A percentile compares a stretch with the other conserved stretches of the same genome.
Evolutionary conservation across 805 yeast genomes (phyloP).

Genomic region (Lachancea lanzarotensis): DNA sequence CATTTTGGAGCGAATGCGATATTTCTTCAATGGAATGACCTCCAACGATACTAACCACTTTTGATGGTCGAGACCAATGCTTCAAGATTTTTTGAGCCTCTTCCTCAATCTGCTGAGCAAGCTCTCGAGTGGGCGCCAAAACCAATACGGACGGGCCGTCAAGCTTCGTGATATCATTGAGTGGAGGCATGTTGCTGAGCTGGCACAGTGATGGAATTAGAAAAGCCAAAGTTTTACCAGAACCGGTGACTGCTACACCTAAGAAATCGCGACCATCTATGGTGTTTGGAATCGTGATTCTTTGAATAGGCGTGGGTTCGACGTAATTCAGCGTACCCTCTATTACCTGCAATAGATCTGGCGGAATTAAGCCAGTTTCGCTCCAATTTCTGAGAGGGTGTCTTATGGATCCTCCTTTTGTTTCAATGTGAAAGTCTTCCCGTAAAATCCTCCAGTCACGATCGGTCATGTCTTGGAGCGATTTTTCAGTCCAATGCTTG

Average conservation of each 20-base stretch:
- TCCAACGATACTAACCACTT: slow-evolving; percentile 69
- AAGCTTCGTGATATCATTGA: slow-evolving; percentile 39
- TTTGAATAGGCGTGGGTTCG: slow-evolving; percentile 85
- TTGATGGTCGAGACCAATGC: slow-evolving; percentile 34
- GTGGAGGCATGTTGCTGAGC: slow-evolving; percentile 40
- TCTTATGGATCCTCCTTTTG: slow-evolving; percentile 38
- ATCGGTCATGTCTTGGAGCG: slow-evolving; percentile 54
- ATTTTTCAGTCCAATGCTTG: slow-evolving; percentile 62
- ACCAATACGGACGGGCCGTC: slow-evolving; percentile 73
- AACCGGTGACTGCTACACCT: slow-evolving; percentile 95
- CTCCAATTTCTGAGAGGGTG: slow-evolving; percentile 72
- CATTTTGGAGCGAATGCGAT: slow-evolving; percentile 46
- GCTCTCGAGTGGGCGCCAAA: slow-evolving; percentile 88
- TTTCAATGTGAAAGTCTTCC: slow-evolving; percentile 66
- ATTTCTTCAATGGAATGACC: slow-evolving; percentile 83
- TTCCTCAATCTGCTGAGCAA: slow-evolving; percentile 76
- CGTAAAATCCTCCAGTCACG: slow-evolving; percentile 87
- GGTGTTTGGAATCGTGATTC: slow-evolving; percentile 73
- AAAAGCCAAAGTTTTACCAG: slow-evolving; percentile 88
- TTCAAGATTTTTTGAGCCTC: slow-evolving; percentile 53
- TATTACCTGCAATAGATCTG: slow-evolving; percentile 35
- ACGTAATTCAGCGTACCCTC: slow-evolving; percentile 38
- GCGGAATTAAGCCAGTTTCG: slow-evolving; percentile 48
- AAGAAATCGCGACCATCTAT: slow-evolving; percentile 58
- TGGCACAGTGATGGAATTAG: slow-evolving; percentile 63